A percentile compares a stretch with the other conserved stretches of the same genome.
Evolutionary conservation across 371 early-diverging fungal genomes (phyloP).

Genomic region (Lichtheimia ramosa): DNA sequence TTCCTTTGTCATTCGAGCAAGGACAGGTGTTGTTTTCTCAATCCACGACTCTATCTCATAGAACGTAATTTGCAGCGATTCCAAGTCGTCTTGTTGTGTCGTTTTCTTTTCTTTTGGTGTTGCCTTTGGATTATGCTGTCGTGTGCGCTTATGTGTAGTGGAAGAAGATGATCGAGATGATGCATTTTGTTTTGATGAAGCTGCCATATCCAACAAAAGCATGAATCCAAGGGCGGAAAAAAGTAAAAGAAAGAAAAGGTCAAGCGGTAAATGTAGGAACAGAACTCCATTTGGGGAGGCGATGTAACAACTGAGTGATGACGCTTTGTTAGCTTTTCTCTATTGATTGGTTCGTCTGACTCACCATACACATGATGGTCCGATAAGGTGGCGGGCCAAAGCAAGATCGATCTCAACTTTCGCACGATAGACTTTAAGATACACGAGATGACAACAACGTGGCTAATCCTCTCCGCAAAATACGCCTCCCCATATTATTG

Average conservation of each 20-base stretch:
- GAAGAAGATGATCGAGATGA: background rate
- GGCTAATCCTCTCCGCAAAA: too few species aligned
- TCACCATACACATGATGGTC: too few species aligned
- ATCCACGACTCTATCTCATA: conserved; percentile 56
- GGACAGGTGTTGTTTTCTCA: conserved; percentile 48
- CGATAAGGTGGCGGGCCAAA: too few species aligned
- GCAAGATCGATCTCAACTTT: too few species aligned
- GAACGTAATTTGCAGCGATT: conserved; percentile 52
- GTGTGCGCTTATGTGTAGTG: conserved; percentile 3
- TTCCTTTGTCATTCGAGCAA: conserved; percentile 48
- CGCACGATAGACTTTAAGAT: too few species aligned
- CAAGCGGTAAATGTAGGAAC: too few species aligned
- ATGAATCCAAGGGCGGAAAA: background rate
- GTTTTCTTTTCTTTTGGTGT: conserved; percentile 10
- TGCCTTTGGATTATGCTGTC: conserved; percentile 1
- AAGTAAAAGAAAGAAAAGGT: background rate
- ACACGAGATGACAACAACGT: too few species aligned
- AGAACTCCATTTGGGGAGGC: too few species aligned
- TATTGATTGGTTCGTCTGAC: too few species aligned
- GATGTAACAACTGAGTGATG: too few species aligned
- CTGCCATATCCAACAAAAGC: background rate
- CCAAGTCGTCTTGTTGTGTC: conserved; percentile 42
- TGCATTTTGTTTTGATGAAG: background rate
- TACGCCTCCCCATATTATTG: too few species aligned
- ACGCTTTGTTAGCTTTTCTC: too few species aligned